Conservation (phyloP, 768 basidiomycete species). For the Coprinopsis strossmayeri region DNA sequence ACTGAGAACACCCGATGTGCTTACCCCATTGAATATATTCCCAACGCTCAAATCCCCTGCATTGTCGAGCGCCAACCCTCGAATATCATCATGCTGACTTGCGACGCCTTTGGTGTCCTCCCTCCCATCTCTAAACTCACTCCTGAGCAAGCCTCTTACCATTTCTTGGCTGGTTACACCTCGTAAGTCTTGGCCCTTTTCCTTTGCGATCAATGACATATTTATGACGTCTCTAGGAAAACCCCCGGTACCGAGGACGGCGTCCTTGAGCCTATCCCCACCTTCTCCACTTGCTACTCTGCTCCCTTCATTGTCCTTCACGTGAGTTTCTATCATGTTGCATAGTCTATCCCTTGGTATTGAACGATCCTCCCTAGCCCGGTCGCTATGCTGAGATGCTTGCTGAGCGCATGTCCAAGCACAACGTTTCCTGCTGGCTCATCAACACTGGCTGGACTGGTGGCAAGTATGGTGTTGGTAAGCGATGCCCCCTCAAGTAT, state of each 20-base stretch:
- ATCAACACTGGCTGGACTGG: conserved; percentile 99
- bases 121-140: conserved; percentile 92
- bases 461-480: conserved; percentile 87
- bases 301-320: conserved; percentile 99
- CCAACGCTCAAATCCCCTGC: conserved; percentile 94
- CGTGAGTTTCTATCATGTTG: conserved; percentile 7
- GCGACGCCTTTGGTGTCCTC: conserved; percentile 97
- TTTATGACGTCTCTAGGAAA: conserved; percentile 48
- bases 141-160: conserved; percentile 94
- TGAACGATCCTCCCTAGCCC: conserved; percentile 28
- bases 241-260: conserved; percentile 99
- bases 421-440: conserved; percentile 92
- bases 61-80: conserved; percentile 79
- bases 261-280: conserved; percentile 95
- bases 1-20: conserved; percentile 99
- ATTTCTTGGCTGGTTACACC: conserved; percentile 95
- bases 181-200: conserved; percentile 44
- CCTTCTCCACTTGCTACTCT: conserved; percentile 98
- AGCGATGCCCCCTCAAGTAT: conserved; percentile 93
- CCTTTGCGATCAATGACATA: not conserved
- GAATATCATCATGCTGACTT: conserved; percentile 96
- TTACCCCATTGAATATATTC: conserved; percentile 97
- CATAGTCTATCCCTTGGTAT: not conserved
- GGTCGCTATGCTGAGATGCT: conserved; percentile 96
- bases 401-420: conserved; percentile 84